Evolutionary conservation across 1,139 yeast genomes (phyloP).

Genomic region (Blastobotrys capitulatus): DNA sequence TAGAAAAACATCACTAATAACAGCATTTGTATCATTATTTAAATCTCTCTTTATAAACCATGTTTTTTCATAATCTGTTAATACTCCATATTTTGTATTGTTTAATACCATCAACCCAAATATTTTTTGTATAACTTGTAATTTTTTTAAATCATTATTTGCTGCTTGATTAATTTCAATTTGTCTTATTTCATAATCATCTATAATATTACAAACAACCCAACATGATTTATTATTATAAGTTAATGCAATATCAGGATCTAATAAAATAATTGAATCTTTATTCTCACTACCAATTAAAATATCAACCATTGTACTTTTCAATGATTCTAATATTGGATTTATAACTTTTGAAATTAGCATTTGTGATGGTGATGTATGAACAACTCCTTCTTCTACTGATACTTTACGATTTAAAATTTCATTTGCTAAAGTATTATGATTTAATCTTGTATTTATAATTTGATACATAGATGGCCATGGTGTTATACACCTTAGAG

Average conservation of each 20-base stretch:
- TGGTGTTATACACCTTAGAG: neutral
- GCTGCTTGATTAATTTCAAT: too few relatives aligned
- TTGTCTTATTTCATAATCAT: too few relatives aligned
- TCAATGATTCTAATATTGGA: neutral
- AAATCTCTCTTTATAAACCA: neutral
- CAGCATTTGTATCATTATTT: neutral
- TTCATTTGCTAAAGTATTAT: too few relatives aligned
- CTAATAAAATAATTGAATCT: neutral
- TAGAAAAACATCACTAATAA: neutral
- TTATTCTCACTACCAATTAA: neutral
- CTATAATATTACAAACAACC: neutral
- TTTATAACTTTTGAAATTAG: neutral
- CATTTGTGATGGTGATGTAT: neutral
- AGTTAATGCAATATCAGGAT: constrained; percentile 5
- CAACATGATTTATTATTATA: neutral
- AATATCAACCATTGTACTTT: neutral
- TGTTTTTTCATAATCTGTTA: neutral
- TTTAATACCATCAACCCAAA: constrained; percentile 6
- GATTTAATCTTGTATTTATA: too few relatives aligned
- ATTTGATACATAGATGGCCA: too few relatives aligned
- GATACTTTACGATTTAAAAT: neutral
- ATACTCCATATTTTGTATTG: neutral
- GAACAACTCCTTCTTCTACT: neutral
- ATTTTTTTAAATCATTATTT: neutral
- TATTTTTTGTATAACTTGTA: neutral